phyloP scores from a whole-genome alignment of 2,329 filamentous ascomycete species.

The Alternaria sp. region DNA sequence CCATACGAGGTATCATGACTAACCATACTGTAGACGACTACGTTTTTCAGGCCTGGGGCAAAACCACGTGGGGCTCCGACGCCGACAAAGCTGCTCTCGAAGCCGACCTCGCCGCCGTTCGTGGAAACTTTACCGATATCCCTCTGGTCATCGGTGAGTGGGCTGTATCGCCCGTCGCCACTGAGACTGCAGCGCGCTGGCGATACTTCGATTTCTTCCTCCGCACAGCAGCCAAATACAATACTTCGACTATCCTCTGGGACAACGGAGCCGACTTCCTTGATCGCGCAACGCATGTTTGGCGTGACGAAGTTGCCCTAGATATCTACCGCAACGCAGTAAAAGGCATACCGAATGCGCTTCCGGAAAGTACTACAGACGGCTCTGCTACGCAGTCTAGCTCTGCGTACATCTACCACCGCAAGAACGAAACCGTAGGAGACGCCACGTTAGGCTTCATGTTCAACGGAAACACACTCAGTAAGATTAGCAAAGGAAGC shows the following conservation, averaged over 20 bases:
- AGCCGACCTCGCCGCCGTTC: constrained; percentile 59
- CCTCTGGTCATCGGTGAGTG: constrained; percentile 67
- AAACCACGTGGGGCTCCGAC: constrained; percentile 65
- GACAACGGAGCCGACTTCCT: constrained; percentile 66
- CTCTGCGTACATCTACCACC: constrained; percentile 63
- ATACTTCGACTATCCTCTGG: constrained; percentile 62
- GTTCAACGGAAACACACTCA: constrained; percentile 63
- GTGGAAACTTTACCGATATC: constrained; percentile 62
- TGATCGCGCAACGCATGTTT: constrained; percentile 56
- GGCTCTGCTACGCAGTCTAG: constrained; percentile 54
- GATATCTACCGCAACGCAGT: constrained; percentile 57
- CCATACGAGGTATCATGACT: not conserved
- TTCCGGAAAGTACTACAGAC: constrained; percentile 62
- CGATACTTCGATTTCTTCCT: constrained; percentile 64
- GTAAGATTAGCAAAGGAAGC: constrained; percentile 43
- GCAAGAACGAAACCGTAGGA: constrained; percentile 51
- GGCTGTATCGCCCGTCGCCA: constrained; percentile 57
- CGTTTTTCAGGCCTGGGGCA: constrained; percentile 60
- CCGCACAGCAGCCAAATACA: constrained; percentile 57
- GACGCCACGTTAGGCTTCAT: constrained; percentile 57
- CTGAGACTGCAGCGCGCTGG: constrained; percentile 64
- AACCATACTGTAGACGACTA: constrained; percentile 35
- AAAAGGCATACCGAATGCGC: constrained; percentile 55
- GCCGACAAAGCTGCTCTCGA: constrained; percentile 59
- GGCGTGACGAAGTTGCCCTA: constrained; percentile 59